Evolutionary conservation across 371 early-diverging fungal species (phyloP), one percentile per base, ranked within the genome.

Genomic region (Mucor irregularis): DNA sequence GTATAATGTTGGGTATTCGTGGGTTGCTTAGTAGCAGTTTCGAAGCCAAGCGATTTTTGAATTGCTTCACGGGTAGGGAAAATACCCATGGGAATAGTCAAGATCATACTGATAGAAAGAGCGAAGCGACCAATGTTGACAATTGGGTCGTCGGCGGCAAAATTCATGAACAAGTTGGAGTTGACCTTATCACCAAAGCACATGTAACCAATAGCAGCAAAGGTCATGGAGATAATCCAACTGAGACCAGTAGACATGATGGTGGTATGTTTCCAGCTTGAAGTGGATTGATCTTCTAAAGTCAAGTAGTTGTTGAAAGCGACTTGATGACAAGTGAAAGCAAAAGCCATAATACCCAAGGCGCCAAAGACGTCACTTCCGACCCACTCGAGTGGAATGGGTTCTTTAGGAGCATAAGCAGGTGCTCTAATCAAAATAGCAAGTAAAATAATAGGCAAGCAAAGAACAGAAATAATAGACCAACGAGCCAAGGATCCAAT

Each of bases 301-400:
- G 82, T 69, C 40, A 77, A 51, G 42, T 66, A 85, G 49, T 81
- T 85, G 45, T 74, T 68, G 45, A 83, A 82, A 5, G 84, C 81
- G 5, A 81, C 80, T 58, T 85, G 85, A 21, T 80, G 68, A 24
- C 81, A 83, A 11, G 82, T 72, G 56, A 85, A 82, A 0, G 82
- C 85, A 68, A 85, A 85, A 1, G 83, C 82, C 77, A 85, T 83
- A 50, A 85, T 81, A 25, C 82, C 84, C 17, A 83, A 58, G 1
- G 81, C 81, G n/a, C 84, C 73, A 48, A 78, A 73, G 7, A 83
- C 61, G 49, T 82, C 79, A 19, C 69, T 44, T 13, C 82, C 85
- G 1, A 81, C 57, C 53, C 69, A 68, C n/a, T 64, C 70, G 11
- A 78, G 53, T 1, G 80, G 73, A 13, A 70, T 54, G 13, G 63